Base-by-base conservation (phyloP, 2,329 filamentous ascomycete species). In the Metarhizium guizhouense region DNA sequence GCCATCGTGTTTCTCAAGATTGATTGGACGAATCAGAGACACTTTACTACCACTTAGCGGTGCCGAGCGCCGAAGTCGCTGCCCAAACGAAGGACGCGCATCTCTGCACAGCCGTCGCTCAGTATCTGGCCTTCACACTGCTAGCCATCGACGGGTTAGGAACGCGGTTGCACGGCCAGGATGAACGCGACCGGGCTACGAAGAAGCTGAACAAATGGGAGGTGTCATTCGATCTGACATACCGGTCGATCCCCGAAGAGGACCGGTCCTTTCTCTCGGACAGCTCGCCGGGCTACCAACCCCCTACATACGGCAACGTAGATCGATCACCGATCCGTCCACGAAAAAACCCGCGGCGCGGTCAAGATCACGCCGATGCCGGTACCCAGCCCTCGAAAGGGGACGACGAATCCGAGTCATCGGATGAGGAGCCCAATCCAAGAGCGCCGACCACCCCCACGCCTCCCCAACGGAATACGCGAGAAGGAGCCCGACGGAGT, bases 1-100 rank as follows among this genome's bases (percentile, higher is more conserved):
- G 68, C 69, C 1, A 72, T 70, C 52, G 69, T 77, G 34, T 78
- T 77, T 57, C 67, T 79, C 25, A 69, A 67, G 40, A 57, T 76
- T 14, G 58, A 69, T 53, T 68, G 59, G 64, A 13, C 45, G 1
- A 42, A 68, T 20, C 65, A 0, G 54, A 52, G 5, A 66, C 59
- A 11, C 59, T 72, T 1, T 63, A 60, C 20, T 72, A 68, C 54
- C 64, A 70, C 53, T 53, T 72, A 13, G 65, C 67, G 1, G 63
- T 69, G 57, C 68, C 67, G 4, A 48, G 34, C 8, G 56, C 53
- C 0, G 65, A 71, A 54, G 64, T 65, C 3, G 29, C 20, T 25
- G 63, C 58, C 2, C 59, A 69, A 53, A 56, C 54, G 29, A 48
- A 59, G 13, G 38, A 64, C 54, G 40, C 54, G 42, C 57, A 52